Conservation (phyloP, 768 basidiomycete genomes). For the Chalciporus piperatus region DNA sequence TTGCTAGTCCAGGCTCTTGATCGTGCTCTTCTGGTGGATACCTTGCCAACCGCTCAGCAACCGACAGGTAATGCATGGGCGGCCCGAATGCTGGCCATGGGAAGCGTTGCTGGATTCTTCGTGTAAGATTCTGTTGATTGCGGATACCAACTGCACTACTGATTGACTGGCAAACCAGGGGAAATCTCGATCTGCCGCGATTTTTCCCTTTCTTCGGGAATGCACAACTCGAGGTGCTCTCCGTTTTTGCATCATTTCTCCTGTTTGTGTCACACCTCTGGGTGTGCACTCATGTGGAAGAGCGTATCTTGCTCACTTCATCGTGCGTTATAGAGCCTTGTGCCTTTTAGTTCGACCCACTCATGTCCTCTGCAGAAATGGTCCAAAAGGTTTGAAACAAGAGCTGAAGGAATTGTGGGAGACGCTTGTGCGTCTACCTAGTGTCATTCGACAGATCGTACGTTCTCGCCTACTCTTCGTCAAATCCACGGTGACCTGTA, state of each 20-base stretch:
- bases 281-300: conserved; percentile 62
- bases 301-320: conserved; percentile 62
- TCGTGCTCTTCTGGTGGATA: conserved; percentile 88
- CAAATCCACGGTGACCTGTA: conserved; percentile 6
- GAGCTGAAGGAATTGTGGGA: conserved; percentile 68
- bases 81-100: conserved; percentile 83
- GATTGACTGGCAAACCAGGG: conserved; percentile 41
- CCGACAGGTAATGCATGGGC: conserved; percentile 94
- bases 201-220: conserved; percentile 73
- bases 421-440: conserved; percentile 67
- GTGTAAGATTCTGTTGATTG: conserved; percentile 50
- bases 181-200: conserved; percentile 72
- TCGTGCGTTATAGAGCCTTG: conserved; percentile 18
- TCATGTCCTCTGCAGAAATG: conserved; percentile 14
- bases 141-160: neutral
- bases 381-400: conserved; percentile 30
- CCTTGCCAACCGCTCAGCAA: conserved; percentile 68
- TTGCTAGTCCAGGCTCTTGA: conserved; percentile 79
- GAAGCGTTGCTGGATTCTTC: conserved; percentile 84
- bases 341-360: neutral
- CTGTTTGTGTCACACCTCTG: conserved; percentile 64
- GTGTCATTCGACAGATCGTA: conserved; percentile 77
- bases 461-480: conserved; percentile 30
- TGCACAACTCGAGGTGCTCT: conserved; percentile 78
- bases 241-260: conserved; percentile 67